Base-by-base conservation (phyloP, 768 basidiomycete genomes). In the Tulasnella sp. region DNA sequence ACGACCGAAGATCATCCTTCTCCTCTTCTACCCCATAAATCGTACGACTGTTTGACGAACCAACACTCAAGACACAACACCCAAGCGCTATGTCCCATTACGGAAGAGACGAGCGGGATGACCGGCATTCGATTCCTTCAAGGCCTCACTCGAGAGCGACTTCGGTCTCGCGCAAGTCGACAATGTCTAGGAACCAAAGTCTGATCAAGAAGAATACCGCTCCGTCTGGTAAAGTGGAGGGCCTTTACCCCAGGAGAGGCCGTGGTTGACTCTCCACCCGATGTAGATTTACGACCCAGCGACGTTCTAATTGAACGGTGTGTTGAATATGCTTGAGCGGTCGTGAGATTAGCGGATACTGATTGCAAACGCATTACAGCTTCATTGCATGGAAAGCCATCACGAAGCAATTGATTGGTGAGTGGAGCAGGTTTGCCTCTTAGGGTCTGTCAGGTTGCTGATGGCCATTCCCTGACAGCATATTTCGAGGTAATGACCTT, bases 381-480 rank as follows among this genome's bases (percentile, higher is more conserved):
- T 95, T 95, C 82, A 88, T 92, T 10, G 93, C 94, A 0, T 98
- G 96, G 96, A 98, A 98, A 86, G 92, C 90, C 74, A 97, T 98
- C 82, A 94, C 97, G 72, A 97, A 96, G 85, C 96, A 98, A 86
- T 90, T 98, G 75, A 93, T 94, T 74, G 92, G 77, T 81, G 77
- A 77, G 80, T 79, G 73, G 46, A 57, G n/a, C n/a, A 51, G 23
- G 51, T 51, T 51, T 51, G 1, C 72, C 39, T 2, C 18, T n/a
- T 29, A 73, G 32, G 23, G 44, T 10, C 46, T 11, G 0, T 69
- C 39, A 29, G 37, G 20, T 23, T 70, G 48, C 26, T 70, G 32
- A 55, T 10, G 40, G 15, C 26, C 29, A 26, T 57, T 39, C 51
- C 29, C 74, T 46, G n/a, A 11, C 42, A 77, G 55, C 67, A 26